Percentiles rank a stretch among this genome's conserved stretches.
These are phyloP conservation scores for Stentor roeselii DNA, from an alignment of 73 alveolate genomes.

Conservation along the genomic window DNA sequence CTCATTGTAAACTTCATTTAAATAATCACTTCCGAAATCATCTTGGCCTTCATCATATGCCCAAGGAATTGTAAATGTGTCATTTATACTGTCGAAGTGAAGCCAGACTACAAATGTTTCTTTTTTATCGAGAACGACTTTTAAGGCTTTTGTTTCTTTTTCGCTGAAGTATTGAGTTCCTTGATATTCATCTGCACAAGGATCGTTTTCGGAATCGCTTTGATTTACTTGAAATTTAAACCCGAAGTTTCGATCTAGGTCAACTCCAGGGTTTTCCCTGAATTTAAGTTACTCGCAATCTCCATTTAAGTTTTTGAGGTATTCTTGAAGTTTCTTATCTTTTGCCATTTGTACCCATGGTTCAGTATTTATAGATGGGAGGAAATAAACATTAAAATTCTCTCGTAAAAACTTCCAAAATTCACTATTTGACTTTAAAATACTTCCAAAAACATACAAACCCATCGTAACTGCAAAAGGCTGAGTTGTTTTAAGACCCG, in stretches of 20 bases:
- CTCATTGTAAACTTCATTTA: not conserved
- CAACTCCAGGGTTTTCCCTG: constrained; percentile 7
- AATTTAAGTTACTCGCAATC: not conserved
- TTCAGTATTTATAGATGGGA: not conserved
- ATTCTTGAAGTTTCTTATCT: not conserved
- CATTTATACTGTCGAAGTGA: not conserved
- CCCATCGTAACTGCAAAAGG: constrained; percentile 2
- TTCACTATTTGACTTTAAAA: not conserved
- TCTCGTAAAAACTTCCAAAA: not conserved
- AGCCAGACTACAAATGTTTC: not conserved
- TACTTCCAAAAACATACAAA: too few relatives aligned
- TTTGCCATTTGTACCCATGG: not conserved
- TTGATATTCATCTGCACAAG: not conserved
- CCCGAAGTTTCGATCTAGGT: not conserved
- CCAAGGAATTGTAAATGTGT: not conserved
- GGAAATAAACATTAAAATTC: not conserved
- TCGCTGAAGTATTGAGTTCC: not conserved
- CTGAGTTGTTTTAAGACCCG: not conserved
- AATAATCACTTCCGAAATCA: not conserved
- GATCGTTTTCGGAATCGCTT: not conserved
- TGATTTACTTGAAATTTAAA: too few relatives aligned
- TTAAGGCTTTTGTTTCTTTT: not conserved
- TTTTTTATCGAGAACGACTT: not conserved
- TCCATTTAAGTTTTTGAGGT: not conserved
- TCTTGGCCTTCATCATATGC: not conserved